Evolutionary conservation across 768 basidiomycete genomes (phyloP).

Genomic region (Tylopilus plumbeoviolaceoides): DNA sequence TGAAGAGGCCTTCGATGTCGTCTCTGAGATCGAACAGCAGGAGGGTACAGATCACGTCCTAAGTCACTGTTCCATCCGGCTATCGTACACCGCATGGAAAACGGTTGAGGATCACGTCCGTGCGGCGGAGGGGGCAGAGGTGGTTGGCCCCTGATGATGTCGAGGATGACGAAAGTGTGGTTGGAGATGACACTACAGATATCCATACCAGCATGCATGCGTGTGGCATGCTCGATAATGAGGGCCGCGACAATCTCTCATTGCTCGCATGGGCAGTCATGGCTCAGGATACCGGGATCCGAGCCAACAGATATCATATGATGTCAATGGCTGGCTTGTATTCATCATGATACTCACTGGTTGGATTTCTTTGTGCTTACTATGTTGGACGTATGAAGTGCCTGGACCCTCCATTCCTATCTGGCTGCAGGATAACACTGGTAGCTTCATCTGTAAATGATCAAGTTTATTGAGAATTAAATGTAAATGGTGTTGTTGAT

Average conservation of each 20-base stretch:
- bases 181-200: constrained; percentile 61
- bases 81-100: too few species aligned
- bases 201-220: constrained; percentile 49
- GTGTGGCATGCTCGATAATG: constrained; percentile 36
- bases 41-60: too few species aligned
- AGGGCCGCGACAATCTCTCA: constrained; percentile 66
- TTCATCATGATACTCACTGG: constrained; percentile 77
- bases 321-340: constrained; percentile 68
- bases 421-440: too few species aligned
- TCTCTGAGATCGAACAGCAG: constrained; percentile 79
- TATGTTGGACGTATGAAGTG: constrained; percentile 87
- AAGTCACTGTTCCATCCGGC: too few species aligned
- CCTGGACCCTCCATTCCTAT: too few species aligned
- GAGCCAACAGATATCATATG: constrained; percentile 43
- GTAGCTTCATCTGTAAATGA: too few species aligned
- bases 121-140: constrained; percentile 51
- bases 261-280: constrained; percentile 44
- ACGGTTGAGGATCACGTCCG: too few species aligned
- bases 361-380: constrained; percentile 74
- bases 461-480: too few species aligned
- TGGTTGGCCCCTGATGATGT: constrained; percentile 34
- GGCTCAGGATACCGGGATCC: constrained; percentile 49
- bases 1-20: constrained; percentile 92
- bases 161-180: constrained; percentile 57
- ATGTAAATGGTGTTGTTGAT: too few species aligned